Percentiles rank a stretch among this genome's conserved stretches.
These are phyloP conservation scores for Penicillium cinerascens DNA, from an alignment of 495 filamentous ascomycete species.

Conservation along the genomic window DNA sequence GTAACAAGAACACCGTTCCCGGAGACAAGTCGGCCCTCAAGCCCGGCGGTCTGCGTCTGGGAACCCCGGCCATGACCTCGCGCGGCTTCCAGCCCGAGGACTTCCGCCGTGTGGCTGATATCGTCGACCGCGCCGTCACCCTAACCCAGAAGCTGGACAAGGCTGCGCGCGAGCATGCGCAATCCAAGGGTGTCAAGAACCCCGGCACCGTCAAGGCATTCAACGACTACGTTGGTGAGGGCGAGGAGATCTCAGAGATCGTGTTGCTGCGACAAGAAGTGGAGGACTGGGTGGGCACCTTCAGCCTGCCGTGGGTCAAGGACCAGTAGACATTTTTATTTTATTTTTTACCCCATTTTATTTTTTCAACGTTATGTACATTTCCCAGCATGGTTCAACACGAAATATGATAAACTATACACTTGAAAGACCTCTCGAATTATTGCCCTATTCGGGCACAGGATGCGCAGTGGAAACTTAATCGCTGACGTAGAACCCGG, in stretches of 20 bases:
- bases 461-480: not conserved
- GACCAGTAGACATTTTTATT: constrained; percentile 31
- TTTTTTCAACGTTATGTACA: constrained; percentile 19
- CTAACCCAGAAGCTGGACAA: constrained; percentile 84
- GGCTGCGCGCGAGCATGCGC: constrained; percentile 68
- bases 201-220: constrained; percentile 78
- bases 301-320: constrained; percentile 78
- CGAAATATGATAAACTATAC: constrained; percentile 25
- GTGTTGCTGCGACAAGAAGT: constrained; percentile 85
- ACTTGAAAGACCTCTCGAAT: not conserved
- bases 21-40: constrained; percentile 91
- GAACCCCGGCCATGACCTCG: constrained; percentile 96
- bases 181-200: constrained; percentile 73
- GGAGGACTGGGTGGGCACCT: constrained; percentile 92
- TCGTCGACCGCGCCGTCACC: constrained; percentile 86
- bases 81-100: constrained; percentile 83
- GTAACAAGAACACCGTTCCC: constrained; percentile 98
- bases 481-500: not conserved
- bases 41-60: constrained; percentile 87
- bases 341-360: constrained; percentile 10
- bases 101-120: constrained; percentile 84
- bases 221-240: constrained; percentile 75
- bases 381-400: constrained; percentile 20
- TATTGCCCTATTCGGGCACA: not conserved
- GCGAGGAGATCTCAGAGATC: constrained; percentile 81